Base-by-base conservation (phyloP, 768 basidiomycete species). In the Wakefieldia striispora region DNA sequence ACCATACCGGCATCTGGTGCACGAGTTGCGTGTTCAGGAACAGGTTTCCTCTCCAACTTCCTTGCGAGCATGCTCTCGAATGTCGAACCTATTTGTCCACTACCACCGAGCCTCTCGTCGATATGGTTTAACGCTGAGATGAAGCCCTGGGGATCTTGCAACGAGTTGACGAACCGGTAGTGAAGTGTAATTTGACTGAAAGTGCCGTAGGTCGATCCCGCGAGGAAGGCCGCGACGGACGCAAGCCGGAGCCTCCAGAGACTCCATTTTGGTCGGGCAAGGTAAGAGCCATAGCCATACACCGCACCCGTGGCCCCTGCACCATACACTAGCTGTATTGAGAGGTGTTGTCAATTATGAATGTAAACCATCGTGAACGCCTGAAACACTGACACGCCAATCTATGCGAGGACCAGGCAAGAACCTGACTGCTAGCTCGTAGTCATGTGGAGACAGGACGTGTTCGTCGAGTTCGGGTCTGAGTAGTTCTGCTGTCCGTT, bases 361-460 rank as follows among this genome's bases (percentile, higher is more conserved):
- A 39, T n/a, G n/a, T 31, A 38, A 24, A 45, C 19, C 7, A 26
- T 31, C 7, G 9, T 16, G 45, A 43, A 21, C 50, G 43, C 47
- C 40, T 37, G 53, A 54, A 13, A 57, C 41, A 56, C 76, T 71
- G 43, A 78, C 73, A 49, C 74, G 72, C 53, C 68, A 72, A 52
- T 77, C 72, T 27, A 72, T 63, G 69, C 77, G 56, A 70, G 61
- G 57, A 34, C 74, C 75, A 33, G 83, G 76, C 23, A 83, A 65
- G 70, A 86, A 87, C 23, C 61, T 61, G 49, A 72, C 60, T 4
- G 83, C 78, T 11, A 76, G 63, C 0, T 84, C 72, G 62, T 78
- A 86, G 71, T 88, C 85, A 46, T 73, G 75, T 17, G 57, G 59
- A 17, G 67, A 56, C 16, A 68, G 40, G 23, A 63, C 47, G 4